A percentile compares a stretch with the other conserved stretches of the same genome.
Conservation (phyloP, 768 basidiomycete genomes). For the Coprinellus micaceus region DNA sequence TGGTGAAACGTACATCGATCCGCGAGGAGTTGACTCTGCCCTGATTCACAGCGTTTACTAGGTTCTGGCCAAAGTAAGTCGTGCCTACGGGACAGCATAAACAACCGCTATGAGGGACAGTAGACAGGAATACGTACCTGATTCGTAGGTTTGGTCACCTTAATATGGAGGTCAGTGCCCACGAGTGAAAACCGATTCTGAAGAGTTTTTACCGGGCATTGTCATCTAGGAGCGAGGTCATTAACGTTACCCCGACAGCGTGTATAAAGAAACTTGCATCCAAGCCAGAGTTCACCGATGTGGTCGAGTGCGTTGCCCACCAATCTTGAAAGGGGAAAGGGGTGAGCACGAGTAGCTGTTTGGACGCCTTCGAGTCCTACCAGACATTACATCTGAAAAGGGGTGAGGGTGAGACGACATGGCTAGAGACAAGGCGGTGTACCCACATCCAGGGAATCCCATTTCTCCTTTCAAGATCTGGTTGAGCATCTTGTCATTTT, state of each 20-base stretch:
- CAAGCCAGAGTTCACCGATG: constrained; percentile 56
- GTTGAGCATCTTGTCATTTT: constrained; percentile 57
- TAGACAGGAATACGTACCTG: constrained; percentile 34
- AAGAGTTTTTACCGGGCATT: constrained; percentile 54
- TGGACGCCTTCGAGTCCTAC: constrained; percentile 17
- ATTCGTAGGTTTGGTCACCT: constrained; percentile 43
- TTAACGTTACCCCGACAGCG: not conserved
- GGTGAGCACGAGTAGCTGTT: not conserved
- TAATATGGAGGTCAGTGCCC: not conserved
- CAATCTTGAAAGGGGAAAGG: constrained; percentile 43
- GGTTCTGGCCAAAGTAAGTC: constrained; percentile 57
- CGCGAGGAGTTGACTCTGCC: constrained; percentile 55
- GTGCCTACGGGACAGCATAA: constrained; percentile 23
- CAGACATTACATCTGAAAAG: constrained; percentile 42
- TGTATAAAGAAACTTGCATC: constrained; percentile 42
- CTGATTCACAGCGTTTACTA: constrained; percentile 57
- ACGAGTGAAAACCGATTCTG: not conserved
- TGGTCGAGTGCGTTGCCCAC: constrained; percentile 59
- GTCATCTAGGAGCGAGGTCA: constrained; percentile 46
- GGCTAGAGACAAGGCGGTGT: not conserved
- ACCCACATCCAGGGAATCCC: constrained; percentile 62
- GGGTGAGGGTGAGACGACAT: not conserved
- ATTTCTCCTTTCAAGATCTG: constrained; percentile 63
- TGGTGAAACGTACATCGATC: constrained; percentile 43
- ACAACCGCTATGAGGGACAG: not conserved